Evolutionary conservation across 805 yeast species (phyloP).

Genomic region (Wickerhamiella azymoides): DNA sequence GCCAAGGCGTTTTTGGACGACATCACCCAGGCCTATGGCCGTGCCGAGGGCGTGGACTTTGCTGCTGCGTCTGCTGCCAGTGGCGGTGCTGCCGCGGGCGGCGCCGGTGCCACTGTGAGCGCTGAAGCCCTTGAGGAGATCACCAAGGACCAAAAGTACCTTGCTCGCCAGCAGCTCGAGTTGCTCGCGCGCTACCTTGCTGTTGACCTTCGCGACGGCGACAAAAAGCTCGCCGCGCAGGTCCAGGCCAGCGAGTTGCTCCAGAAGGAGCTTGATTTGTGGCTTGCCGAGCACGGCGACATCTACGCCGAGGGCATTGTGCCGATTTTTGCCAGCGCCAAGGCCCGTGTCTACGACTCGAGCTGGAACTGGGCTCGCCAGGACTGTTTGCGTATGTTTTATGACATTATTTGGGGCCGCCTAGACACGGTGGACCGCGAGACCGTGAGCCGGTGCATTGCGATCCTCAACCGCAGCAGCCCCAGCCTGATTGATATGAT

Average conservation of each 20-base stretch:
- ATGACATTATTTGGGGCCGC: constrained; percentile 90
- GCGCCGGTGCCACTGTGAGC: constrained; percentile 72
- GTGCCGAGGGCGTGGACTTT: constrained; percentile 65
- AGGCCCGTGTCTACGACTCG: constrained; percentile 92
- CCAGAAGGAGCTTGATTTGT: constrained; percentile 82
- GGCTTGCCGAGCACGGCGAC: constrained; percentile 88
- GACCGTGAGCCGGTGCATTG: constrained; percentile 89
- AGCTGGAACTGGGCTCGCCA: constrained; percentile 99
- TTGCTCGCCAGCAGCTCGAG: constrained; percentile 75
- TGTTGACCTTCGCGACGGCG: constrained; percentile 82
- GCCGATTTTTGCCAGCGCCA: constrained; percentile 79
- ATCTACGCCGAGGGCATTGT: constrained; percentile 82
- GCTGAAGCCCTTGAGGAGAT: constrained; percentile 86
- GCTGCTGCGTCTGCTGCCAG: constrained; percentile 46
- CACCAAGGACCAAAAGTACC: constrained; percentile 52
- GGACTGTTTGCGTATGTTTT: constrained; percentile 85
- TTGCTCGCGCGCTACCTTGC: constrained; percentile 89
- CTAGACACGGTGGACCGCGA: constrained; percentile 85
- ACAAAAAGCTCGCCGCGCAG: constrained; percentile 66
- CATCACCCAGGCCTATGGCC: constrained; percentile 72
- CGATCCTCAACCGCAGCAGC: constrained; percentile 94
- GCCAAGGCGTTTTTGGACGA: constrained; percentile 83
- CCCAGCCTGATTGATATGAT: constrained; percentile 87
- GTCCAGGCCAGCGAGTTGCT: constrained; percentile 72
- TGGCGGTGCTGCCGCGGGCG: constrained; percentile 33